Conservation (phyloP, 768 basidiomycete species). For the Lactifluus subvellereus region DNA sequence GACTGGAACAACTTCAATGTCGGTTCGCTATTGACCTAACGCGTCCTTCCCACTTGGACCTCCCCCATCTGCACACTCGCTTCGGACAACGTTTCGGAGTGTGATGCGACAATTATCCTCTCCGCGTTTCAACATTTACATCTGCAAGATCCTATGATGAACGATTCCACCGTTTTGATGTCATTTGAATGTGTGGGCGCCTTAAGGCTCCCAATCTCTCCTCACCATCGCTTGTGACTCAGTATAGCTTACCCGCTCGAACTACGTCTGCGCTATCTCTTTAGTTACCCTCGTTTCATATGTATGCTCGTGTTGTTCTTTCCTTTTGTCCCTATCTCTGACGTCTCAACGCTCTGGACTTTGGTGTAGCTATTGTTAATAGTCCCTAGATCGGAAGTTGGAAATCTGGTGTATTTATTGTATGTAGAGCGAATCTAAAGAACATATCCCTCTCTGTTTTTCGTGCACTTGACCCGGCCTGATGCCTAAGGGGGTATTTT, state of each 20-base stretch:
- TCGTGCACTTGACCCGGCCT: too few relatives aligned
- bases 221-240: not conserved
- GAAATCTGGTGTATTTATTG: slow-evolving; percentile 23
- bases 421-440: slow-evolving; percentile 21
- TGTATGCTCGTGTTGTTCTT: slow-evolving; percentile 5
- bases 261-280: not conserved
- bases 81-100: not conserved
- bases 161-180: not conserved
- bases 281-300: slow-evolving; percentile 7
- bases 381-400: slow-evolving; percentile 16
- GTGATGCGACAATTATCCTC: not conserved
- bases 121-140: not conserved
- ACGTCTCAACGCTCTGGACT: slow-evolving; percentile 7
- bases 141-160: not conserved
- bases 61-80: not conserved
- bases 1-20: not conserved
- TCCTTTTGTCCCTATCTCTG: not conserved
- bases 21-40: not conserved
- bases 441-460: not conserved
- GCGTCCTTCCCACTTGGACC: not conserved
- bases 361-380: slow-evolving; percentile 18
- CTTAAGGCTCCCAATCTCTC: not conserved
- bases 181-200: slow-evolving; percentile 2
- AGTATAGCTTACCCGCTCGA: slow-evolving; percentile 6
- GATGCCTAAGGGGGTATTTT: too few relatives aligned